Evolutionary conservation across 257 asterid genomes (phyloP), one percentile per base, ranked within the genome.

Genomic region (Ophiorrhiza pumila): DNA sequence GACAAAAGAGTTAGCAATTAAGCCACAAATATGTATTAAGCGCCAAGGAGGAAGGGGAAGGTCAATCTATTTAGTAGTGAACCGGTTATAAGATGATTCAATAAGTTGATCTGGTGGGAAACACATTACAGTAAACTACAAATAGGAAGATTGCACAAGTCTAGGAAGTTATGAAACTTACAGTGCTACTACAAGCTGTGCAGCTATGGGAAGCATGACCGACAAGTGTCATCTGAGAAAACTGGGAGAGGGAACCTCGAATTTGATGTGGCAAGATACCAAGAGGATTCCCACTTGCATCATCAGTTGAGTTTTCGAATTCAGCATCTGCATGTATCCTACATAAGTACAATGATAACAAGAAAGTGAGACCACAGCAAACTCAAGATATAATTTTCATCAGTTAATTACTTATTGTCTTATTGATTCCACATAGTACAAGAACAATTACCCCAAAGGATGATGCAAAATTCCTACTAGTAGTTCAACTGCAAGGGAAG

Each of bases 181-280:
- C 98, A 5, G 71, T 84, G 74, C 83, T 72, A 85, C 92, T 84
- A 75, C 98, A 93, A 69, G 96, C 98, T 1, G 98, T 93, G 87
- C 98, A 93, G 60, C 90, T 85, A 34, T 81, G 46, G 41, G 98
- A 93, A 72, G 98, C 93, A 62, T 89, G 92, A 22, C 98, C 98
- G 34, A 89, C 89, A 20, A 91, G 95, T 49, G 76, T 86, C 96
- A 88, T 89, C 86, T 91, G 97, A 78, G 97, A 93, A 78, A 91
- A 91, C 82, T 91, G 96, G 49, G 96, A 91, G 62, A 93, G 82
- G 7, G 92, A 83, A 47, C 98, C 97, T 56, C 98, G 89, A 60
- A 91, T 82, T 83, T 93, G 98, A 83, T 93, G 98, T 73, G 98
- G 98, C 65, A 91, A 80, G 60, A 91, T 89, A 72, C 98, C 98